Conservation (phyloP, 768 basidiomycete species). For the Guyanaporus albipodus region DNA sequence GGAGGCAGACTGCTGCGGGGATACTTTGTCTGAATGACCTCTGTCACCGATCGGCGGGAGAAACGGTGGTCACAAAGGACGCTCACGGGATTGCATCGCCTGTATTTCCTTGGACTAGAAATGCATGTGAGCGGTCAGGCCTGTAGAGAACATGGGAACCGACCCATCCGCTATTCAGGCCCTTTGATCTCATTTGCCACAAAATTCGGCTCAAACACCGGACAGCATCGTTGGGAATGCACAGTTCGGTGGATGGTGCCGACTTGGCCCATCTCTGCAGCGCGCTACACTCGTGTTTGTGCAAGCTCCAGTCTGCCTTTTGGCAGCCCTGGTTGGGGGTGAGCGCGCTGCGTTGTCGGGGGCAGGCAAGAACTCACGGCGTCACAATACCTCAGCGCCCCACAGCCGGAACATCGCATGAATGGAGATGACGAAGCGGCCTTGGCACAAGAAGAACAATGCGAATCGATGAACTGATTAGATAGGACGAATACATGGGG, state of each 20-base stretch:
- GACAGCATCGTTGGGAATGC: constrained; percentile 73
- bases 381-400: constrained; percentile 70
- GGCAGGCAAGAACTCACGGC: constrained; percentile 40
- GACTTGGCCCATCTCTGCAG: constrained; percentile 53
- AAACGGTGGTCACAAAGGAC: background rate
- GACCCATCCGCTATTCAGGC: constrained; percentile 56
- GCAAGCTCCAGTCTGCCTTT: constrained; percentile 65
- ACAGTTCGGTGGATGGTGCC: constrained; percentile 43
- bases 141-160: constrained; percentile 16
- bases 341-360: background rate
- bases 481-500: constrained; percentile 68
- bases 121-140: background rate
- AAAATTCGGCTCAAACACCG: constrained; percentile 74
- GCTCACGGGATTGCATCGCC: constrained; percentile 73
- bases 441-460: constrained; percentile 69
- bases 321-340: constrained; percentile 55
- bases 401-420: constrained; percentile 74
- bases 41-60: background rate
- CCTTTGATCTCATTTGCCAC: constrained; percentile 58
- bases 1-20: constrained; percentile 42
- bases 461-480: constrained; percentile 49
- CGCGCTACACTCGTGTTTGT: constrained; percentile 76
- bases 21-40: constrained; percentile 47
- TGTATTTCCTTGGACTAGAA: constrained; percentile 59
- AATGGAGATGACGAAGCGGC: constrained; percentile 37